phyloP scores from a whole-genome alignment of 805 yeast genomes.

The Hyphopichia homilentoma region DNA sequence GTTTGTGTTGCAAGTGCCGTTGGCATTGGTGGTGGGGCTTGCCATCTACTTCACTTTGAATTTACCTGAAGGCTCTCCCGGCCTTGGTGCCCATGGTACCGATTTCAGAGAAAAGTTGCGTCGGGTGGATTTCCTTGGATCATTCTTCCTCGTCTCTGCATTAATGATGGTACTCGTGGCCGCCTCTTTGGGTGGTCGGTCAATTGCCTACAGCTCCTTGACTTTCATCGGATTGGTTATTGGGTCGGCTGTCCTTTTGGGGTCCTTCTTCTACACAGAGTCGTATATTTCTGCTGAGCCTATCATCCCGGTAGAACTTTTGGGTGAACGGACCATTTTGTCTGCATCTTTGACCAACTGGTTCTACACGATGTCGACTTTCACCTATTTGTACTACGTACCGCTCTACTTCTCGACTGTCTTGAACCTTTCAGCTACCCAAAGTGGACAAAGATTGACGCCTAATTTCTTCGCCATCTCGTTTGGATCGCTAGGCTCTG shows the following conservation, averaged over 20 bases:
- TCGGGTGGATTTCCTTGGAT: conserved; percentile 66
- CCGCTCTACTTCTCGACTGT: conserved; percentile 67
- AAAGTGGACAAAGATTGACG: conserved; percentile 54
- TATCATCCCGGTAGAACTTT: conserved; percentile 58
- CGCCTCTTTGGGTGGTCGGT: conserved; percentile 63
- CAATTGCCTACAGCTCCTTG: conserved; percentile 43
- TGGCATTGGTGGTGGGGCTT: conserved; percentile 39
- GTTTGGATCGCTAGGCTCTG: conserved; percentile 62
- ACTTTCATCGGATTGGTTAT: conserved; percentile 32
- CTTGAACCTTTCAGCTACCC: conserved; percentile 47
- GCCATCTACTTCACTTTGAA: conserved; percentile 36
- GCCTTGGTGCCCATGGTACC: conserved; percentile 48
- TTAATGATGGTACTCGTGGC: conserved; percentile 59
- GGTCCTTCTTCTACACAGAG: conserved; percentile 51
- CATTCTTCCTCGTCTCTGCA: conserved; percentile 53
- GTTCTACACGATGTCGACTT: conserved; percentile 67
- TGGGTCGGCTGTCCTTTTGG: conserved; percentile 30
- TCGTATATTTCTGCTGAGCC: conserved; percentile 55
- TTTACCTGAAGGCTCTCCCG: conserved; percentile 55
- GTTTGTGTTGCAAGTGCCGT: conserved; percentile 38
- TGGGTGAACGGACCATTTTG: conserved; percentile 56
- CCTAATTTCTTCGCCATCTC: conserved; percentile 72
- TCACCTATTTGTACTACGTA: conserved; percentile 59
- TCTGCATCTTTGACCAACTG: conserved; percentile 66
- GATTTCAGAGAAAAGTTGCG: conserved; percentile 46